Conservation (phyloP, 2,329 filamentous ascomycete genomes). For the Aspergillus sp. region DNA sequence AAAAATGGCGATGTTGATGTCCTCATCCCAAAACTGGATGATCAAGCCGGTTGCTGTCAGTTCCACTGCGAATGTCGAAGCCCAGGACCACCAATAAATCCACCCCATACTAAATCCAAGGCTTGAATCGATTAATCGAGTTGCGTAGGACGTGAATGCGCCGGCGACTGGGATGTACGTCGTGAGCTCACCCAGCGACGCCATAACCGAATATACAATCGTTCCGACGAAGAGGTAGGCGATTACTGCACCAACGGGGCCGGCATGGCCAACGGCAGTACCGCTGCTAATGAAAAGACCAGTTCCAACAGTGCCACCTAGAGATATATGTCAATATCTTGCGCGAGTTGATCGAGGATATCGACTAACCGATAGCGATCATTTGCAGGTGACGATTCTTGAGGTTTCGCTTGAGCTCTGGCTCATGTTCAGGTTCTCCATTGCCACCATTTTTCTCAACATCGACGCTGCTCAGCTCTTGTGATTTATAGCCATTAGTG, state of each 20-base stretch:
- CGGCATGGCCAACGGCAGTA: slow-evolving; percentile 54
- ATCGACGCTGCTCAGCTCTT: slow-evolving; percentile 23
- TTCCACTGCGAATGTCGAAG: slow-evolving; percentile 65
- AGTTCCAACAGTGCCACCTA: slow-evolving; percentile 62
- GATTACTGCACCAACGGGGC: slow-evolving; percentile 60
- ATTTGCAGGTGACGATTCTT: slow-evolving; percentile 91
- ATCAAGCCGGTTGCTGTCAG: slow-evolving; percentile 66
- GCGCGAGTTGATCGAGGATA: background rate
- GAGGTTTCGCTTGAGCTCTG: slow-evolving; percentile 55
- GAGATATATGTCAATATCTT: slow-evolving; percentile 34
- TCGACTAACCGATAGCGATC: slow-evolving; percentile 85
- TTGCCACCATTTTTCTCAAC: slow-evolving; percentile 32
- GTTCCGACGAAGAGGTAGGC: slow-evolving; percentile 64
- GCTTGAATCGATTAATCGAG: slow-evolving; percentile 65
- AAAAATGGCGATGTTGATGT: slow-evolving; percentile 62
- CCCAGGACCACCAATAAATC: slow-evolving; percentile 78
- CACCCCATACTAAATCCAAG: slow-evolving; percentile 73
- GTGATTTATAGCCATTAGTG: slow-evolving; percentile 39
- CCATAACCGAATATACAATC: slow-evolving; percentile 71
- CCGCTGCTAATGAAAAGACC: slow-evolving; percentile 66
- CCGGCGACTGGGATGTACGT: slow-evolving; percentile 70
- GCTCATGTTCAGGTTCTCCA: slow-evolving; percentile 55
- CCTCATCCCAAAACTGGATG: slow-evolving; percentile 64
- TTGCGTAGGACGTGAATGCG: slow-evolving; percentile 69
- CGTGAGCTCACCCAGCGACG: slow-evolving; percentile 60